Conservation (phyloP, 2,329 filamentous ascomycete species). For the Cladosporium phlei region DNA sequence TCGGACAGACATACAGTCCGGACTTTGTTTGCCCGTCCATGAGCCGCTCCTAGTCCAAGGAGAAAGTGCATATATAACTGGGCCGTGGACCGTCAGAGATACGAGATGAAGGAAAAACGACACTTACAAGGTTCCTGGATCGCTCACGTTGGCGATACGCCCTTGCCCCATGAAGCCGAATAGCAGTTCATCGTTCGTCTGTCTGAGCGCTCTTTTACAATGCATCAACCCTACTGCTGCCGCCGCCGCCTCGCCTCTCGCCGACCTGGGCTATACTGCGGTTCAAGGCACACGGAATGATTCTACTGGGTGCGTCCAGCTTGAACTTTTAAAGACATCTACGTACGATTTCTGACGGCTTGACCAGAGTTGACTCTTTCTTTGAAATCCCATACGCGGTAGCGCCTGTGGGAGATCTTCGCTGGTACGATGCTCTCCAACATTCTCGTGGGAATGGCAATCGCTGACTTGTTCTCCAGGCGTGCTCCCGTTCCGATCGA, state of each 20-base stretch:
- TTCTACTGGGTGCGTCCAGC: neutral
- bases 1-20: neutral
- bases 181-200: neutral
- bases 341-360: neutral
- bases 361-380: neutral
- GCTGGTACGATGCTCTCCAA: constrained; percentile 26
- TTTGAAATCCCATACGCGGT: constrained; percentile 27
- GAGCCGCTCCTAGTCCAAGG: neutral
- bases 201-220: neutral
- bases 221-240: neutral
- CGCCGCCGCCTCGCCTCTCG: neutral
- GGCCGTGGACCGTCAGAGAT: neutral
- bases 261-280: neutral
- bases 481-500: constrained; percentile 25
- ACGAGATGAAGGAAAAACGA: neutral
- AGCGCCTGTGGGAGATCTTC: constrained; percentile 26
- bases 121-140: neutral
- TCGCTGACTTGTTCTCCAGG: neutral
- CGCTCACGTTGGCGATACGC: neutral
- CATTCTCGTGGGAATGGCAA: neutral
- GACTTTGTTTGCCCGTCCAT: neutral
- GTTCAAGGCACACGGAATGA: neutral
- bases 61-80: neutral
- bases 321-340: neutral
- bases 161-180: neutral